A percentile compares a stretch with the other conserved stretches of the same genome.
phyloP scores from a whole-genome alignment of 169 alveolate species.

The Plasmodium blacklocki region DNA sequence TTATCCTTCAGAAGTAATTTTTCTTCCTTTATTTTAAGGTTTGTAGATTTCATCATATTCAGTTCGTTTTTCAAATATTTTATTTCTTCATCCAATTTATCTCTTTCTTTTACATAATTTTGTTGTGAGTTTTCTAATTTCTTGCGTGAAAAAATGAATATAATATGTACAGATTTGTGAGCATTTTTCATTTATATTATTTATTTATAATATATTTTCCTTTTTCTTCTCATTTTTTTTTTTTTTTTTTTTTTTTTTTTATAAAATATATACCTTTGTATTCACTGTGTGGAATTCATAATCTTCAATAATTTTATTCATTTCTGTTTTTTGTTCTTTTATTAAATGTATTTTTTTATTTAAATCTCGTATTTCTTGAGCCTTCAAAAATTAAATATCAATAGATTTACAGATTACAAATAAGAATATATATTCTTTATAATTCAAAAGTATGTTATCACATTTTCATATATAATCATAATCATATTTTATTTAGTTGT shows the following conservation, averaged over 20 bases:
- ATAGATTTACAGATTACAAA: neutral
- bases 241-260: neutral
- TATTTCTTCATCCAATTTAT: constrained; percentile 37
- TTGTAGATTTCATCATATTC: constrained; percentile 28
- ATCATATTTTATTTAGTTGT: too few relatives aligned
- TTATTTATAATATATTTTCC: too few relatives aligned
- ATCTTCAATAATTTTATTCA: constrained; percentile 48
- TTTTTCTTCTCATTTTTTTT: neutral
- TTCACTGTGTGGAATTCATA: constrained; percentile 37
- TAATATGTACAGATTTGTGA: neutral
- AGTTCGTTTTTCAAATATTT: constrained; percentile 50
- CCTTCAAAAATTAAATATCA: constrained; percentile 10
- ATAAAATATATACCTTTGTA: constrained; percentile 30
- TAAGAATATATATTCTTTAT: too few relatives aligned
- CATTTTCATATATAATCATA: neutral
- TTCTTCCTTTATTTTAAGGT: constrained; percentile 56
- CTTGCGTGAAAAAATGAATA: constrained; percentile 24
- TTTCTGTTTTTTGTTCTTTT: constrained; percentile 53
- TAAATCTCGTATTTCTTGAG: constrained; percentile 71
- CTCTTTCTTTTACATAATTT: constrained; percentile 5
- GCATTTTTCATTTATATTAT: too few relatives aligned
- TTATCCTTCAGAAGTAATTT: constrained; percentile 24
- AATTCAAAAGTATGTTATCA: too few relatives aligned
- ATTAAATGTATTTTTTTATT: constrained; percentile 38
- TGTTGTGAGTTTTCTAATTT: constrained; percentile 39